Evolutionary conservation across 495 filamentous ascomycete species (phyloP).

Genomic region (Daldinia bambusicola): DNA sequence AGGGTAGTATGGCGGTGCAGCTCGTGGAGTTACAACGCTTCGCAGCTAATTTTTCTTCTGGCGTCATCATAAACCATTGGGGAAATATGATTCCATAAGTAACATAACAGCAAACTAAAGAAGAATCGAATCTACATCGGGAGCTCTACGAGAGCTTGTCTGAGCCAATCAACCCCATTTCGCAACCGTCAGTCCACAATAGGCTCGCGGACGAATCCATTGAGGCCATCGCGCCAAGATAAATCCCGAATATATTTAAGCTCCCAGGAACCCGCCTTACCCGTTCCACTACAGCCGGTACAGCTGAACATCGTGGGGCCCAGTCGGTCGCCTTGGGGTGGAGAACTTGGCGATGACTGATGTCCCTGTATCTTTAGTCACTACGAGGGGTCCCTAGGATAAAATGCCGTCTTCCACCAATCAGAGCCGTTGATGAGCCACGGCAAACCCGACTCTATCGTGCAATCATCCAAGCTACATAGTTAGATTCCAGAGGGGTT

Average conservation of each 20-base stretch:
- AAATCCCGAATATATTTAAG: slow-evolving; percentile 3
- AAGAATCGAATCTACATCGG: neutral
- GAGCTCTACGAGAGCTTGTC: slow-evolving; percentile 4
- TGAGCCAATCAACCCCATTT: slow-evolving; percentile 17
- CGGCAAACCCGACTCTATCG: no score
- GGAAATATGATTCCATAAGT: slow-evolving; percentile 7
- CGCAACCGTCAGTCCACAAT: slow-evolving; percentile 8
- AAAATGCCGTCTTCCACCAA: no score
- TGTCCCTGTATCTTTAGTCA: no score
- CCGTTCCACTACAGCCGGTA: slow-evolving; percentile 8
- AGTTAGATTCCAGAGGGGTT: no score
- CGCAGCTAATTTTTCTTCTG: neutral
- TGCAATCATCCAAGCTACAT: no score
- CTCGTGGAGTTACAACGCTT: neutral
- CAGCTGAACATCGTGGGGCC: slow-evolving; percentile 18
- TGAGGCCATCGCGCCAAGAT: slow-evolving; percentile 18
- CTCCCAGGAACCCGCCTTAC: slow-evolving; percentile 10
- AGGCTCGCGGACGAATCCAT: slow-evolving; percentile 21
- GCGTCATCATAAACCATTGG: neutral
- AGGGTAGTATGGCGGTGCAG: neutral
- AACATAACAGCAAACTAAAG: neutral
- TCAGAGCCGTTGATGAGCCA: no score
- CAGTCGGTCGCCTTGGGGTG: slow-evolving; percentile 16
- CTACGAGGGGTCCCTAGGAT: no score
- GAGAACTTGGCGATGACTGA: no score